Evolutionary conservation across 257 asterid genomes (phyloP).

Genomic region (Misopates orontium): DNA sequence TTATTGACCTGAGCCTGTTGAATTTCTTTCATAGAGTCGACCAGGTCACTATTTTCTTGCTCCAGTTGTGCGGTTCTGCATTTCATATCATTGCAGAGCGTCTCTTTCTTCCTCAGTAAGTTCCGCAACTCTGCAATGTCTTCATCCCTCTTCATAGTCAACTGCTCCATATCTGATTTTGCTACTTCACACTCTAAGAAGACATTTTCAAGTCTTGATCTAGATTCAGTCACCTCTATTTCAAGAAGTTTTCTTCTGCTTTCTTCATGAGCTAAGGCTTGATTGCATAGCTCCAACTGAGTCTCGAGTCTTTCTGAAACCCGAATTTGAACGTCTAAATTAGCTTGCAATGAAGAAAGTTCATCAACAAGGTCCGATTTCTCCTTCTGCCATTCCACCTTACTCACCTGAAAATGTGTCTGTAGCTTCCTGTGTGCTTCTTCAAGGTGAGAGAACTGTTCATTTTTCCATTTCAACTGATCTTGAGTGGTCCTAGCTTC

Average conservation of each 20-base stretch:
- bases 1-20: slow-evolving; percentile 34
- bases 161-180: slow-evolving; percentile 34
- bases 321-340: slow-evolving; percentile 37
- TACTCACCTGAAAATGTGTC: slow-evolving; percentile 28
- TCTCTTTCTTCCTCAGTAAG: slow-evolving; percentile 35
- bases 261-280: slow-evolving; percentile 41
- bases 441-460: slow-evolving; percentile 47
- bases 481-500: slow-evolving; percentile 29
- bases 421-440: slow-evolving; percentile 42
- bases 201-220: slow-evolving; percentile 33
- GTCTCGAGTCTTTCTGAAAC: slow-evolving; percentile 37
- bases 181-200: slow-evolving; percentile 31
- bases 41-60: slow-evolving; percentile 37
- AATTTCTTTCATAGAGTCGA: slow-evolving; percentile 26
- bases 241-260: slow-evolving; percentile 41
- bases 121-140: slow-evolving; percentile 36
- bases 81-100: slow-evolving; percentile 30
- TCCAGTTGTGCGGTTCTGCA: slow-evolving; percentile 31
- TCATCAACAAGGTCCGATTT: slow-evolving; percentile 38
- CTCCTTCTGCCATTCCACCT: slow-evolving; percentile 47
- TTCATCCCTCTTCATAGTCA: slow-evolving; percentile 40
- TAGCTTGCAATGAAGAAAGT: slow-evolving; percentile 37
- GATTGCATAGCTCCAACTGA: slow-evolving; percentile 37
- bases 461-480: slow-evolving; percentile 47
- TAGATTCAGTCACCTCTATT: slow-evolving; percentile 35